phyloP scores from a whole-genome alignment of 176 grass and related monocot genomes.

The Musa troglodytarum region DNA sequence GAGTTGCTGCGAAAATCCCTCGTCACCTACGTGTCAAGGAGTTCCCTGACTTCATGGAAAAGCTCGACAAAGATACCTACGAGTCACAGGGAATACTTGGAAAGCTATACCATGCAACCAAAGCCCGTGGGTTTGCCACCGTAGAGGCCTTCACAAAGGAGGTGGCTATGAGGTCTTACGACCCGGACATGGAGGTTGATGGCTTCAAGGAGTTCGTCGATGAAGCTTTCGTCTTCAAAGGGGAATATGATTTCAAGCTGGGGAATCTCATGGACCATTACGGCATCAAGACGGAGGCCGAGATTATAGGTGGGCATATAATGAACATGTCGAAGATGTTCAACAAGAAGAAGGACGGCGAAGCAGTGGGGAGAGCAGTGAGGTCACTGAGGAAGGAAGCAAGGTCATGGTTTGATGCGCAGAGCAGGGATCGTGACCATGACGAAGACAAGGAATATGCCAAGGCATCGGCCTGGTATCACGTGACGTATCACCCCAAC shows the following conservation, averaged over 20 bases:
- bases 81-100: constrained; percentile 56
- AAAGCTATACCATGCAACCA: constrained; percentile 74
- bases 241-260: constrained; percentile 77
- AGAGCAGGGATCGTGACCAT: constrained; percentile 9
- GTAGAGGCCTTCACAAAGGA: constrained; percentile 50
- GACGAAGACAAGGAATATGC: constrained; percentile 25
- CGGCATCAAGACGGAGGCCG: constrained; percentile 81
- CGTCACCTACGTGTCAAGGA: constrained; percentile 42
- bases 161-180: constrained; percentile 49
- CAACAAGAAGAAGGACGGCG: constrained; percentile 62
- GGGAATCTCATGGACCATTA: constrained; percentile 92
- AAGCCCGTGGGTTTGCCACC: constrained; percentile 25
- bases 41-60: constrained; percentile 98
- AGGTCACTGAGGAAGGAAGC: constrained; percentile 73
- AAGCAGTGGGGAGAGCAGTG: constrained; percentile 53
- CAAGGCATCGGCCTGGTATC: constrained; percentile 90
- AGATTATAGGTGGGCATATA: constrained; percentile 73
- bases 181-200: constrained; percentile 65
- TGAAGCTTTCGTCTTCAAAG: constrained; percentile 54
- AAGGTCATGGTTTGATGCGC: constrained; percentile 59
- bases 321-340: constrained; percentile 82
- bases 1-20: constrained; percentile 59
- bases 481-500: constrained; percentile 58
- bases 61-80: constrained; percentile 54
- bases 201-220: constrained; percentile 44